phyloP scores from a whole-genome alignment of 116 monocot species.

The Cymodocea nodosa region DNA sequence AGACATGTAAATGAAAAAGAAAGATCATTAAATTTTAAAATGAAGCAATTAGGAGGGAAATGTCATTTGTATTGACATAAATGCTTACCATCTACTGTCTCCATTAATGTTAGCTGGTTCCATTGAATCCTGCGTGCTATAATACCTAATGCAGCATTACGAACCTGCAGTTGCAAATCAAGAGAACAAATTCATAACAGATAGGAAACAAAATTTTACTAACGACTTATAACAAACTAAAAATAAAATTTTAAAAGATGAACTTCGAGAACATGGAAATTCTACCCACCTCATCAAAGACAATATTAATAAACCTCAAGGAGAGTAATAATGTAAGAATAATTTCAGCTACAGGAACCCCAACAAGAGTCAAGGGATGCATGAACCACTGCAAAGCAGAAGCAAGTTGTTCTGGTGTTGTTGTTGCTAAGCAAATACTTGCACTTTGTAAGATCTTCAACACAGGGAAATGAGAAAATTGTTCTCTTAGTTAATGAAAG shows the following conservation, averaged over 20 bases:
- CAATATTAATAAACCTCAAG: slow-evolving; percentile 90
- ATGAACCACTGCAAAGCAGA: slow-evolving; percentile 89
- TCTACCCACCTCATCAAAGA: slow-evolving; percentile 75
- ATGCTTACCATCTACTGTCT: slow-evolving; percentile 68
- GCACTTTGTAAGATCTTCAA: slow-evolving; percentile 93
- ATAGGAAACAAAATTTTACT: not conserved
- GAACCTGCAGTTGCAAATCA: slow-evolving; percentile 34
- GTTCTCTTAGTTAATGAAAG: not conserved
- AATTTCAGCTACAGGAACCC: slow-evolving; percentile 84
- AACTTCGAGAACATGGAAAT: not conserved
- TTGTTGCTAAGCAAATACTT: slow-evolving; percentile 85
- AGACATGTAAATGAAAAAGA: too few species aligned
- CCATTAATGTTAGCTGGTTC: slow-evolving; percentile 55
- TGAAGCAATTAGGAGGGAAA: not conserved
- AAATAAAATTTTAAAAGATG: not conserved
- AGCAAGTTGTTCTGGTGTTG: slow-evolving; percentile 94
- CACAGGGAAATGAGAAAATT: slow-evolving; percentile 1
- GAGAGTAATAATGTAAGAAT: slow-evolving; percentile 89
- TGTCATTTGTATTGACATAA: not conserved
- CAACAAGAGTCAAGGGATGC: slow-evolving; percentile 47
- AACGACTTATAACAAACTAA: not conserved
- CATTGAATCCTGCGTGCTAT: slow-evolving; percentile 79
- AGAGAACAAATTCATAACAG: not conserved
- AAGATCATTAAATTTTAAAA: too few species aligned
- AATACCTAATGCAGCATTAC: slow-evolving; percentile 81